Conservation (phyloP, 257 asterid species). For the Anisodus tanguticus region DNA sequence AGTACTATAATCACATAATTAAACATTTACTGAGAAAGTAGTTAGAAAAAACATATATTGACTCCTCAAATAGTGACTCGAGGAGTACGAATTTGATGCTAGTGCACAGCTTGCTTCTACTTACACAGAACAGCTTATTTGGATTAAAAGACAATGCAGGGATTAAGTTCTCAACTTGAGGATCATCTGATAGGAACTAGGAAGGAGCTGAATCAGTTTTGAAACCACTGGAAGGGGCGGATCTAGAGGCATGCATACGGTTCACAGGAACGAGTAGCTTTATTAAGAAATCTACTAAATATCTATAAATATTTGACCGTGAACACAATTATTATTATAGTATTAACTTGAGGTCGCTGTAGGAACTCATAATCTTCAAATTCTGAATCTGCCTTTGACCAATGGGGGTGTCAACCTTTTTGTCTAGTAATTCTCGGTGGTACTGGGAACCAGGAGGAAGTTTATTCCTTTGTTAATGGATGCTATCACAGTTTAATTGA, state of each 20-base stretch:
- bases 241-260: too few relatives aligned
- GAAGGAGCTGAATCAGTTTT: neutral
- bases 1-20: neutral
- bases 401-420: neutral
- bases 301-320: too few relatives aligned
- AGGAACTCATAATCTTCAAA: too few relatives aligned
- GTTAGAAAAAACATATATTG: neutral
- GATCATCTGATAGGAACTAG: neutral
- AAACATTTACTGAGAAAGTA: neutral
- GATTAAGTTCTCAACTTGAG: neutral
- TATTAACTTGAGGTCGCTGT: too few relatives aligned
- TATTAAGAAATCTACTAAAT: too few relatives aligned
- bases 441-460: neutral
- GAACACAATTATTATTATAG: too few relatives aligned
- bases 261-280: too few relatives aligned
- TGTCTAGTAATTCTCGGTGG: neutral
- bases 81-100: neutral
- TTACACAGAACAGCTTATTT: neutral
- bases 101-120: neutral
- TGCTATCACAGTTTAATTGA: neutral
- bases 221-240: neutral
- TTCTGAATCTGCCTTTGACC: too few relatives aligned
- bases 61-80: neutral
- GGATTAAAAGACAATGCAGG: neutral
- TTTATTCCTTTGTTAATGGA: neutral